Base-by-base conservation (phyloP, 1,139 yeast genomes). In the Geotrichum klebahnii region DNA sequence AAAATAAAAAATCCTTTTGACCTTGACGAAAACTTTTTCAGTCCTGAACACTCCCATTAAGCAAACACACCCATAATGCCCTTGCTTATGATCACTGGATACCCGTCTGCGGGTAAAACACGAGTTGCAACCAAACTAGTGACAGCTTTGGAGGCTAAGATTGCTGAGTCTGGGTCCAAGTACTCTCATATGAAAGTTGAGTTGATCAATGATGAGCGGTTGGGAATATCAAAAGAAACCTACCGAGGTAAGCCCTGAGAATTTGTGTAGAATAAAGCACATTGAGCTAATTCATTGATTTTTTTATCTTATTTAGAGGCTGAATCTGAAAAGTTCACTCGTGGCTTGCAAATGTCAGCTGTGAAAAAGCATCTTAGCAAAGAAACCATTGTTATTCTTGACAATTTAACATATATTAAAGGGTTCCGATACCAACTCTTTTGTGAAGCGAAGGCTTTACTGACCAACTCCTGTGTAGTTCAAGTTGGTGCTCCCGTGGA, bases 381-480 rank as follows among this genome's bases (percentile, higher is more conserved):
- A 42, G 73, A 76, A 26, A 82, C 79, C 28, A 76, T 92, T 42
- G 97, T 92, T 1, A 80, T 92, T 19, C 74, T 92, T 51, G 98
- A 92, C 67, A 79, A 94, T 1, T 72, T 89, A 63, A 83, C 89
- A 22, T 94, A 94, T 64, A 94, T 94, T 62, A 94, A 92, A 64
- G 99, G 99, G 0, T 89, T 89, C 64, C 74, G 98, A 54, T 92
- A 94, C 67, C 99, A 92, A 67, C 73, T 92, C 51, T 89, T 81
- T 66, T 89, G 97, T 67, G 98, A 92, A 65, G 92, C 96, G 35
- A 90, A 90, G 62, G 85, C 90, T 1, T 73, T 81, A 26, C 76
- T 80, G 16, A 89, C 97, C 0, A 84, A 94, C 1, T 85, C 87
- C 57, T 85, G 95, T 63, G 85, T 90, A 40, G 71, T 90, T 1